Evolutionary conservation across 257 asterid species (phyloP).

Genomic region (Forsythia viridissima): DNA sequence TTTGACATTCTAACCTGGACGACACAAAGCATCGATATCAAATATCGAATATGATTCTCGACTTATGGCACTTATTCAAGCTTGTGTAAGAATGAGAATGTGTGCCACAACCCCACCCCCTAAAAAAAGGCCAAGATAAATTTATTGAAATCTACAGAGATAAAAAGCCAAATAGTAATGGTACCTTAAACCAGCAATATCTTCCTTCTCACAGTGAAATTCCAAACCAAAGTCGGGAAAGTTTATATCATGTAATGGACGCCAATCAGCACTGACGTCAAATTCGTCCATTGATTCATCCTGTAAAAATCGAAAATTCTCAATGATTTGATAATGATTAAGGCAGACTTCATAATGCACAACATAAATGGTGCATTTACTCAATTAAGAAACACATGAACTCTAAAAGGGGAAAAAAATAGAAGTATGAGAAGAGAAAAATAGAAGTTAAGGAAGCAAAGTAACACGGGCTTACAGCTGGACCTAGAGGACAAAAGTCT

Average conservation of each 20-base stretch:
- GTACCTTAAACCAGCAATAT: slow-evolving; percentile 52
- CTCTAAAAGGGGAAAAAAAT: neutral
- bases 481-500: slow-evolving; percentile 28
- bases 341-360: too few species aligned
- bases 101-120: slow-evolving; percentile 4
- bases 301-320: slow-evolving; percentile 35
- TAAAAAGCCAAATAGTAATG: neutral
- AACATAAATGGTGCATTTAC: neutral
- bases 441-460: neutral
- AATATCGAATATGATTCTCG: neutral
- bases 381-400: neutral
- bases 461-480: slow-evolving; percentile 43
- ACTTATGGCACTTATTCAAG: neutral
- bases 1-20: too few species aligned
- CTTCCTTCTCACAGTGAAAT: slow-evolving; percentile 34
- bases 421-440: neutral
- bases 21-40: slow-evolving; percentile 2
- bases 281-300: slow-evolving; percentile 33
- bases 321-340: neutral
- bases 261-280: slow-evolving; percentile 40
- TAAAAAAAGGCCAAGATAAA: neutral
- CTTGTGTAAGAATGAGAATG: neutral
- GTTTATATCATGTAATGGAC: slow-evolving; percentile 37
- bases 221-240: slow-evolving; percentile 35
- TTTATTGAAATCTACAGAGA: neutral